These are phyloP conservation scores for Xenosphaeropsis pyriputrescens DNA, from an alignment of 2,329 filamentous ascomycete genomes.

Conservation along the genomic window DNA sequence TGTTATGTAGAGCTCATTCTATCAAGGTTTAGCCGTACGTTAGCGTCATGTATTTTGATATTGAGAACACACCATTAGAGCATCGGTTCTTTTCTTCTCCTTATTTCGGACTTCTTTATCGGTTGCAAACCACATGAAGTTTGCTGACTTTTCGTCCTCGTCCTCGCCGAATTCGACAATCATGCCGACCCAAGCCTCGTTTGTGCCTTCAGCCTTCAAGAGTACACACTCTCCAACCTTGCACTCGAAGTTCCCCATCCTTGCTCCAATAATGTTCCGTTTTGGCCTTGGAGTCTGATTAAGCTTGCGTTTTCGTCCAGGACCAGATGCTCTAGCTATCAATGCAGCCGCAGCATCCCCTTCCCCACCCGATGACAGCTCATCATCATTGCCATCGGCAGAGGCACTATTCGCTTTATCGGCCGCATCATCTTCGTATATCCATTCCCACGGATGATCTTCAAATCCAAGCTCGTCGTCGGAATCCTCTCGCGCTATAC, in stretches of 20 bases:
- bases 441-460: slow-evolving; percentile 67
- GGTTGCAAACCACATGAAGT: slow-evolving; percentile 92
- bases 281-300: slow-evolving; percentile 14
- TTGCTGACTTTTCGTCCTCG: slow-evolving; percentile 65
- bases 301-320: slow-evolving; percentile 9
- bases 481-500: slow-evolving; percentile 49
- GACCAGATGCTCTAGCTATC: slow-evolving; percentile 2
- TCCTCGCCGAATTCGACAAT: slow-evolving; percentile 70
- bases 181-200: slow-evolving; percentile 86
- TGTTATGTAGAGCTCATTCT: slow-evolving; percentile 85
- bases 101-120: slow-evolving; percentile 79
- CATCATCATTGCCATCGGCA: slow-evolving; percentile 4
- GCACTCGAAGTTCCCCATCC: slow-evolving; percentile 70
- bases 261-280: slow-evolving; percentile 59
- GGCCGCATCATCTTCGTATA: slow-evolving; percentile 35
- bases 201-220: slow-evolving; percentile 73
- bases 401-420: slow-evolving; percentile 2
- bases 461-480: slow-evolving; percentile 73
- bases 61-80: slow-evolving; percentile 40
- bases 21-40: neutral
- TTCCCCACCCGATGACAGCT: slow-evolving; percentile 1
- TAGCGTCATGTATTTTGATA: neutral
- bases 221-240: slow-evolving; percentile 71
- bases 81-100: slow-evolving; percentile 70
- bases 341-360: slow-evolving; percentile 3